These are phyloP conservation scores for Beauveria rudraprayagi DNA, from an alignment of 2,329 filamentous ascomycete species.

Conservation along the genomic window DNA sequence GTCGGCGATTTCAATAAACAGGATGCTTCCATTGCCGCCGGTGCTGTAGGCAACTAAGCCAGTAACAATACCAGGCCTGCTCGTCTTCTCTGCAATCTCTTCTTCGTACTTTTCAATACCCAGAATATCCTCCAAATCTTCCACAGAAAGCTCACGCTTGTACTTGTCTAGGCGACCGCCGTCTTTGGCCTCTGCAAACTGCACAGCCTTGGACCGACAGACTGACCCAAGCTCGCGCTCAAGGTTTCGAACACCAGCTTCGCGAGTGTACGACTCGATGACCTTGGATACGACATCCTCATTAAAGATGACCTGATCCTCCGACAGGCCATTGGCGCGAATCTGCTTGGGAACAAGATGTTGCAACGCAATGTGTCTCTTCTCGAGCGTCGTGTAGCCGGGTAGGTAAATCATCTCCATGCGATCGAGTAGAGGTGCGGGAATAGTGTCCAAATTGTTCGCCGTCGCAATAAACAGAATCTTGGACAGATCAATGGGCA, in stretches of 20 bases:
- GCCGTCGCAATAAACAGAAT: slow-evolving; percentile 97
- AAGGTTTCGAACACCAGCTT: slow-evolving; percentile 90
- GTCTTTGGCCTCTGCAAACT: slow-evolving; percentile 87
- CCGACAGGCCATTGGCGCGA: slow-evolving; percentile 73
- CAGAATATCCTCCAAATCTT: slow-evolving; percentile 82
- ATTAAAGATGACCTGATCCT: slow-evolving; percentile 66
- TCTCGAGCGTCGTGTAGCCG: slow-evolving; percentile 95
- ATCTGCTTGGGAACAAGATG: slow-evolving; percentile 97
- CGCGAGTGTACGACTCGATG: slow-evolving; percentile 92
- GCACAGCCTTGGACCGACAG: slow-evolving; percentile 89
- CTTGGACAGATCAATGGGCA: slow-evolving; percentile 92
- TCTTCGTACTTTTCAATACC: slow-evolving; percentile 92
- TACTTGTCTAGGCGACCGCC: slow-evolving; percentile 60
- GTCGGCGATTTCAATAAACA: slow-evolving; percentile 96
- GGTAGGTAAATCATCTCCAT: slow-evolving; percentile 95
- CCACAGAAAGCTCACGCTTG: slow-evolving; percentile 61
- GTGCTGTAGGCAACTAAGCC: slow-evolving; percentile 91
- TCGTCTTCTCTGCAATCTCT: slow-evolving; percentile 81
- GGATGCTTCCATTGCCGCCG: slow-evolving; percentile 87
- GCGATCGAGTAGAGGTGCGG: slow-evolving; percentile 83
- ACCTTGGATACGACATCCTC: slow-evolving; percentile 88
- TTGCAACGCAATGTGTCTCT: slow-evolving; percentile 84
- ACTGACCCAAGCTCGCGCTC: slow-evolving; percentile 94
- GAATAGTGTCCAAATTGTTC: slow-evolving; percentile 90
- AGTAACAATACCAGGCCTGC: slow-evolving; percentile 85